Conservation (phyloP, 257 asterid genomes). For the Coffea eugenioides region DNA sequence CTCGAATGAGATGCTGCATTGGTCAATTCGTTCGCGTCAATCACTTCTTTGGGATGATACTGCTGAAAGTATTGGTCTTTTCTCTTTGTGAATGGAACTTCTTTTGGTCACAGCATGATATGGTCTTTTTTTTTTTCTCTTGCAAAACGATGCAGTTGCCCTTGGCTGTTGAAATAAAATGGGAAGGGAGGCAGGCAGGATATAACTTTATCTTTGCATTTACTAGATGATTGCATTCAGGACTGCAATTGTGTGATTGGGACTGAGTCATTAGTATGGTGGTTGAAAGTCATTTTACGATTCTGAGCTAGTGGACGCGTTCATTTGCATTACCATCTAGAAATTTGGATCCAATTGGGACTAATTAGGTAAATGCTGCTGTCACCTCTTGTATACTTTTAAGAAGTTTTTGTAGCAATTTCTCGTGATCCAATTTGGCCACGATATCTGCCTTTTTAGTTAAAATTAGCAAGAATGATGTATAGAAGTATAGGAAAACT, state of each 20-base stretch:
- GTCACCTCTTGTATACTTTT: not conserved
- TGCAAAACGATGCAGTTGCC: not conserved
- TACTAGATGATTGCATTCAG: not conserved
- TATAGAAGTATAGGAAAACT: too few relatives aligned
- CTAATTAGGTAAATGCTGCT: not conserved
- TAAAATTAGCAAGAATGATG: not conserved
- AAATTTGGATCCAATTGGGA: not conserved
- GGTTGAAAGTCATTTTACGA: not conserved
- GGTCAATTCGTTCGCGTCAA: constrained; percentile 12
- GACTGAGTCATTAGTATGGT: not conserved
- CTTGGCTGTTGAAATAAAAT: not conserved
- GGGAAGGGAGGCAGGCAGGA: not conserved
- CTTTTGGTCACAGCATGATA: not conserved
- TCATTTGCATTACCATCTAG: not conserved
- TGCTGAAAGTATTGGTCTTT: constrained; percentile 18
- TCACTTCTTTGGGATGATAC: constrained; percentile 19
- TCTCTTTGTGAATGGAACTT: constrained; percentile 20
- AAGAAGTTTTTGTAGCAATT: too few relatives aligned
- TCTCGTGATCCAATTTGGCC: not conserved
- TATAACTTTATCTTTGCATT: not conserved
- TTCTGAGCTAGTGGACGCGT: not conserved
- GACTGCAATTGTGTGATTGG: not conserved
- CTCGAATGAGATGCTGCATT: constrained; percentile 19
- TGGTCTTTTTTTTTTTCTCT: not conserved
- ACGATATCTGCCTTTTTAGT: not conserved